phyloP scores from a whole-genome alignment of 371 early-diverging fungal genomes.

The Actinomortierella ambigua region DNA sequence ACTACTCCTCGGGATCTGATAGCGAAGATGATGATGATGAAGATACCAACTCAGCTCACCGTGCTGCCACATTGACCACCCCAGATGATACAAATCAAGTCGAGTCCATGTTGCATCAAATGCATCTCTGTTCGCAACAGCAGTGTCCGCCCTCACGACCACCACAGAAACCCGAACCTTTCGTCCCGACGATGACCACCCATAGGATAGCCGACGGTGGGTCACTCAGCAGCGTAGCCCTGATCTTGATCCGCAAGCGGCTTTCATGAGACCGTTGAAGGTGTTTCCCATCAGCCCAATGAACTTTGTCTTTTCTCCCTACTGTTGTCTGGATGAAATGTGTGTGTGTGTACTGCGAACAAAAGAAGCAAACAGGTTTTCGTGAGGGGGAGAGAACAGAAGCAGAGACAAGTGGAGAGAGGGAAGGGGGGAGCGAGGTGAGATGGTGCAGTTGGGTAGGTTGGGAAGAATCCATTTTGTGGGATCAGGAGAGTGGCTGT shows the following conservation, averaged over 20 bases:
- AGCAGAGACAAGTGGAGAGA: too few species aligned
- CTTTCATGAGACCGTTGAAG: too few species aligned
- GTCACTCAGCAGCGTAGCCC: conserved; percentile 26
- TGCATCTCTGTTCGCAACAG: neutral
- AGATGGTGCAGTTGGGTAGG: neutral
- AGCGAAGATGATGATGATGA: conserved; percentile 19
- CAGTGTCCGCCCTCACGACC: neutral
- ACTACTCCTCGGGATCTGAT: conserved; percentile 35
- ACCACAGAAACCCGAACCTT: neutral
- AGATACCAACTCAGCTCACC: neutral
- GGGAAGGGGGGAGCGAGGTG: neutral
- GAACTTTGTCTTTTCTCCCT: too few species aligned
- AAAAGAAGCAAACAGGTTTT: neutral
- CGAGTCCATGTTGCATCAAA: neutral
- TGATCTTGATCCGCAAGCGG: conserved; percentile 35
- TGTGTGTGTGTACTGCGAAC: too few species aligned
- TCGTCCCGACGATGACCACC: neutral
- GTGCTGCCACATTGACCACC: too few species aligned
- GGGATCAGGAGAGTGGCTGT: too few species aligned
- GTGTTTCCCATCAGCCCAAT: too few species aligned
- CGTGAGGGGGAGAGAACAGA: neutral
- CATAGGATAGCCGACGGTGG: conserved; percentile 29
- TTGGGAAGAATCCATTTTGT: too few species aligned
- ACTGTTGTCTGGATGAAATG: too few species aligned
- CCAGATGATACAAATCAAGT: conserved; percentile 2